These are phyloP conservation scores for Exophiala phaeomuriformis DNA, from an alignment of 2,329 filamentous ascomycete species.

Conservation along the genomic window DNA sequence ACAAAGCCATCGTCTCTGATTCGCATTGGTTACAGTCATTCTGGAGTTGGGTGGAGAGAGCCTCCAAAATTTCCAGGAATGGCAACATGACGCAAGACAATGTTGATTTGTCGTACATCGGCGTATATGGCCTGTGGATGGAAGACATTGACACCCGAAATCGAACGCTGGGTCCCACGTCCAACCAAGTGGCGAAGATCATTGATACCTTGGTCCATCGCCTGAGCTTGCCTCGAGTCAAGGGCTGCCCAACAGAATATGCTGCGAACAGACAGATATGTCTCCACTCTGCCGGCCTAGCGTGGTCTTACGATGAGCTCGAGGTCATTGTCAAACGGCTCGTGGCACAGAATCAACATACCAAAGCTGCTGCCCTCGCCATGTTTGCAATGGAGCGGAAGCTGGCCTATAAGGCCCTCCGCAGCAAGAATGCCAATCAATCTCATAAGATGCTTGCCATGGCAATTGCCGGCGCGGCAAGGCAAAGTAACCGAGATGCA, in stretches of 20 bases:
- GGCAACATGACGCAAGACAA: constrained; percentile 50
- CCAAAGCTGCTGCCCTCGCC: constrained; percentile 57
- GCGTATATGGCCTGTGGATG: constrained; percentile 53
- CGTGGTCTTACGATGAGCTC: constrained; percentile 46
- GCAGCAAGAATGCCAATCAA: constrained; percentile 47
- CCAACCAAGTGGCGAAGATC: constrained; percentile 29
- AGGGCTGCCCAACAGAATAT: constrained; percentile 46
- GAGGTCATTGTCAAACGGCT: constrained; percentile 45
- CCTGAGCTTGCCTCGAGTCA: constrained; percentile 46
- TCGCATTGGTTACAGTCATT: constrained; percentile 51
- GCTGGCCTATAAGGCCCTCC: constrained; percentile 50
- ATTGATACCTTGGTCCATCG: constrained; percentile 46
- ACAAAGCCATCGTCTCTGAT: constrained; percentile 49
- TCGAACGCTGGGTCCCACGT: constrained; percentile 16
- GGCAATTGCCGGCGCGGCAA: constrained; percentile 42
- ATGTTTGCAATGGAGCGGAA: constrained; percentile 55
- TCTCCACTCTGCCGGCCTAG: constrained; percentile 53
- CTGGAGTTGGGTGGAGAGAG: constrained; percentile 53
- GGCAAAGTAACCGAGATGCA: constrained; percentile 18
- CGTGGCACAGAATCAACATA: constrained; percentile 48
- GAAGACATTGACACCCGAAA: constrained; percentile 42
- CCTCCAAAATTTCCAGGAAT: constrained; percentile 36
- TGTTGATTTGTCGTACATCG: constrained; percentile 55
- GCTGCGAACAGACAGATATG: constrained; percentile 54
- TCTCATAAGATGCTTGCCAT: constrained; percentile 52